Percentiles rank a stretch among this genome's conserved stretches.
Conservation (phyloP, 257 asterid species). For the Ehretia macrophylla region DNA sequence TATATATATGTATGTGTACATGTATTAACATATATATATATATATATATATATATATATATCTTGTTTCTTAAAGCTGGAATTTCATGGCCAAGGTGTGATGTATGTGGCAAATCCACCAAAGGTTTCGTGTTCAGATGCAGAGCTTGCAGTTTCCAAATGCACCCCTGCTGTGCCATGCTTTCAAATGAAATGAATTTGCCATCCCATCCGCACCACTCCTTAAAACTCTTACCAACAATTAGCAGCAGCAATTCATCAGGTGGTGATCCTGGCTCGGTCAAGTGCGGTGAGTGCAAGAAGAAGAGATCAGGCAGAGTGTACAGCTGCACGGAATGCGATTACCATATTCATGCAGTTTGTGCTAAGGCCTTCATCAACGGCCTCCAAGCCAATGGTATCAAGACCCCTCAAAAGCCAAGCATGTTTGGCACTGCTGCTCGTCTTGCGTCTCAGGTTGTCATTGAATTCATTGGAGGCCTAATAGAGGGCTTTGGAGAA, state of each 20-base stretch:
- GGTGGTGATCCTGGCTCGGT: slow-evolving; percentile 6
- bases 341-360: slow-evolving; percentile 67
- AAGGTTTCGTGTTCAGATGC: slow-evolving; percentile 76
- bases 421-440: slow-evolving; percentile 55
- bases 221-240: slow-evolving; percentile 43
- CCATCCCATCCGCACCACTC: slow-evolving; percentile 45
- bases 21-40: no score
- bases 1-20: no score
- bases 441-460: slow-evolving; percentile 70
- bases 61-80: slow-evolving; percentile 34
- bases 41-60: no score
- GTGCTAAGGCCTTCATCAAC: slow-evolving; percentile 61
- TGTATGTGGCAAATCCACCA: slow-evolving; percentile 55
- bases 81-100: slow-evolving; percentile 69
- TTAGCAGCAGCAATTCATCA: neutral
- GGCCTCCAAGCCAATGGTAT: slow-evolving; percentile 64
- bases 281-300: slow-evolving; percentile 55
- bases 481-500: slow-evolving; percentile 74
- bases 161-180: slow-evolving; percentile 92
- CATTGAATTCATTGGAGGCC: slow-evolving; percentile 64
- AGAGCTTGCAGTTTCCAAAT: slow-evolving; percentile 79
- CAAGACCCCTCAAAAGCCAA: slow-evolving; percentile 56
- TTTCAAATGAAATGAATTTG: slow-evolving; percentile 39
- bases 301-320: slow-evolving; percentile 48
- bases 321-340: slow-evolving; percentile 64